A percentile compares a stretch with the other conserved stretches of the same genome.
Evolutionary conservation across 148 eudicot genomes (phyloP).

Genomic region (Agrostemma githago): DNA sequence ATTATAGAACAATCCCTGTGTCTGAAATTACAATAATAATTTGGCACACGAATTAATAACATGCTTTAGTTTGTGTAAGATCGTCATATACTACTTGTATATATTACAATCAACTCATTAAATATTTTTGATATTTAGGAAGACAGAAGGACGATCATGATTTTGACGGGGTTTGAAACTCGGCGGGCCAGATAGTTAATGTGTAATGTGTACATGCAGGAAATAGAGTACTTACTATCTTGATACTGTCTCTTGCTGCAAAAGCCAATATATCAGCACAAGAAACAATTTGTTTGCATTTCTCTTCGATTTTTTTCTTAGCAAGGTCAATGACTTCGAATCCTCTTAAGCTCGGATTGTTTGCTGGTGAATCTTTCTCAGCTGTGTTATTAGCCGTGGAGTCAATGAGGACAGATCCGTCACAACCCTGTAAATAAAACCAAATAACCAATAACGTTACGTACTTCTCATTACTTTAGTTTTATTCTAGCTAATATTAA

Average conservation of each 20-base stretch:
- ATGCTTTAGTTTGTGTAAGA: not conserved
- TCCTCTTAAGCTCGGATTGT: slow-evolving; percentile 58
- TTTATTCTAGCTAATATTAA: not conserved
- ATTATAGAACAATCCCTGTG: slow-evolving; percentile 24
- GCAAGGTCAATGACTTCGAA: slow-evolving; percentile 67
- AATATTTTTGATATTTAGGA: too few species aligned
- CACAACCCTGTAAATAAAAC: slow-evolving; percentile 53
- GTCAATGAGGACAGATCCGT: slow-evolving; percentile 75
- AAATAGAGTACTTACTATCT: slow-evolving; percentile 35
- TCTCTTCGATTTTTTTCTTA: slow-evolving; percentile 52
- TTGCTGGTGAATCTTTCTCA: slow-evolving; percentile 68
- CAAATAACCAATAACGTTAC: not conserved
- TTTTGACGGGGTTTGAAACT: too few species aligned
- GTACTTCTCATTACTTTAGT: not conserved
- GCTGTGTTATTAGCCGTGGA: slow-evolving; percentile 60
- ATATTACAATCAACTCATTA: too few species aligned
- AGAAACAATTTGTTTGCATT: slow-evolving; percentile 47
- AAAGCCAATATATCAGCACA: slow-evolving; percentile 90
- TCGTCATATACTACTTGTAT: not conserved
- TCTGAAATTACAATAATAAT: slow-evolving; percentile 10
- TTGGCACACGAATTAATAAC: not conserved
- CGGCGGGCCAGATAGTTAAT: too few species aligned
- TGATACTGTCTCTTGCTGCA: slow-evolving; percentile 72
- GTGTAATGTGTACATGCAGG: not conserved
- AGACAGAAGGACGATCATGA: too few species aligned